Percentiles rank a stretch among this genome's conserved stretches.
Evolutionary conservation across 2,329 filamentous ascomycete species (phyloP).

Genomic region (Pezicula radicicola): DNA sequence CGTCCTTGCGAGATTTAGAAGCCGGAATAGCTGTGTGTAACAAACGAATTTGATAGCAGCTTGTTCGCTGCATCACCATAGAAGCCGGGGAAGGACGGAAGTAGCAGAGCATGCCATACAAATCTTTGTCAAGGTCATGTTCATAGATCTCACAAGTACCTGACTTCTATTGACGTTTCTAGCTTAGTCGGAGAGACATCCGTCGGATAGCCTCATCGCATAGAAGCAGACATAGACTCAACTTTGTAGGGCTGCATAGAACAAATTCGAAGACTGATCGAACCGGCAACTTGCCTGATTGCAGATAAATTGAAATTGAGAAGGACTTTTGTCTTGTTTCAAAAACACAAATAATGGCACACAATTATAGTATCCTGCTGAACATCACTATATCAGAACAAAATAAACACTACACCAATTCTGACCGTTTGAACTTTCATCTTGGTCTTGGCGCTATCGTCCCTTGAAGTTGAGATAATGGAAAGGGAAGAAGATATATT

Average conservation of each 20-base stretch:
- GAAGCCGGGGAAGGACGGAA: neutral
- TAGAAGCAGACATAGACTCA: constrained; percentile 1
- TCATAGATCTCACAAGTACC: neutral
- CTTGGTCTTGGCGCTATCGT: no score
- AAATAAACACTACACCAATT: no score
- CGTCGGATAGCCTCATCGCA: neutral
- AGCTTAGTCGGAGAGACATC: constrained; percentile 3
- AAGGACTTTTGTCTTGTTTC: neutral
- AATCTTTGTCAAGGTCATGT: neutral
- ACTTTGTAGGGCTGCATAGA: constrained; percentile 16
- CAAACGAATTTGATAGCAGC: constrained; percentile 11
- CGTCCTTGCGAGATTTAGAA: constrained; percentile 7
- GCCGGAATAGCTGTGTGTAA: constrained; percentile 18
- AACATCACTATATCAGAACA: neutral
- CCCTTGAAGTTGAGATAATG: no score
- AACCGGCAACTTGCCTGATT: constrained; percentile 13
- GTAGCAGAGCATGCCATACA: constrained; percentile 2
- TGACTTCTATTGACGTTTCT: constrained; percentile 3
- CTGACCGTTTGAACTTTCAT: no score
- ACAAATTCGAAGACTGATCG: constrained; percentile 6
- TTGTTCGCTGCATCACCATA: constrained; percentile 16
- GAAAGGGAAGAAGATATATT: no score
- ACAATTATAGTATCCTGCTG: neutral
- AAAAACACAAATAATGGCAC: neutral
- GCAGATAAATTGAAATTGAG: constrained; percentile 1